Evolutionary conservation across 352 stramenopile genomes (phyloP).

Genomic region (Globisporangium alternatum): DNA sequence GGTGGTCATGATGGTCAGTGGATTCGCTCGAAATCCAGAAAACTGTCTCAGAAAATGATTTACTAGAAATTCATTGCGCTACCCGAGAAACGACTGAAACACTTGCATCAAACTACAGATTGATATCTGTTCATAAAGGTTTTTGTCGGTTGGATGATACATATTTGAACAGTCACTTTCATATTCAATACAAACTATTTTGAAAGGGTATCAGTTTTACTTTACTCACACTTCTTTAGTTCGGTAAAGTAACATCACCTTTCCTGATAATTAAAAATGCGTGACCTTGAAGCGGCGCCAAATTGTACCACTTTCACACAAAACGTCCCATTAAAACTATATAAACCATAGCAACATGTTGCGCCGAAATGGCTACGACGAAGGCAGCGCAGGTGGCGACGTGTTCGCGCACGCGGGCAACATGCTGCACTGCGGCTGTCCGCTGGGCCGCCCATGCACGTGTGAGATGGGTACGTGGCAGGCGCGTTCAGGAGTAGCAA

Average conservation of each 20-base stretch:
- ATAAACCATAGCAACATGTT: neutral
- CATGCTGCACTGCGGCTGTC: conserved; percentile 63
- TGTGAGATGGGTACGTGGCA: conserved; percentile 44
- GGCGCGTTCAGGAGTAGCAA: neutral
- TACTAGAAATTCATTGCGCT: too few species aligned
- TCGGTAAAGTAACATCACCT: too few species aligned
- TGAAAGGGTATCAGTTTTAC: too few species aligned
- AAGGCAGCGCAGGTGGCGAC: conserved; percentile 15
- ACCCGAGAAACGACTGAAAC: too few species aligned
- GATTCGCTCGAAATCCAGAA: too few species aligned
- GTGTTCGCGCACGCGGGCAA: conserved; percentile 25
- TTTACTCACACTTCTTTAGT: too few species aligned
- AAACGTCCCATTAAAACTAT: neutral
- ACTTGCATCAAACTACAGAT: too few species aligned
- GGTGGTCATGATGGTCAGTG: neutral
- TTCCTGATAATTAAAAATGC: neutral
- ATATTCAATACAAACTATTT: too few species aligned
- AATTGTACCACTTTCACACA: neutral
- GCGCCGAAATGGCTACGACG: neutral
- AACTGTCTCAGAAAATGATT: too few species aligned
- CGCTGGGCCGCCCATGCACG: conserved; percentile 49
- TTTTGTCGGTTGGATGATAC: too few species aligned
- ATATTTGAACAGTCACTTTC: too few species aligned
- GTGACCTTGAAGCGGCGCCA: neutral
- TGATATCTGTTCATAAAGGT: too few species aligned